phyloP scores from a whole-genome alignment of 1,284 basidiomycete genomes.

The Heliocybe sulcata region DNA sequence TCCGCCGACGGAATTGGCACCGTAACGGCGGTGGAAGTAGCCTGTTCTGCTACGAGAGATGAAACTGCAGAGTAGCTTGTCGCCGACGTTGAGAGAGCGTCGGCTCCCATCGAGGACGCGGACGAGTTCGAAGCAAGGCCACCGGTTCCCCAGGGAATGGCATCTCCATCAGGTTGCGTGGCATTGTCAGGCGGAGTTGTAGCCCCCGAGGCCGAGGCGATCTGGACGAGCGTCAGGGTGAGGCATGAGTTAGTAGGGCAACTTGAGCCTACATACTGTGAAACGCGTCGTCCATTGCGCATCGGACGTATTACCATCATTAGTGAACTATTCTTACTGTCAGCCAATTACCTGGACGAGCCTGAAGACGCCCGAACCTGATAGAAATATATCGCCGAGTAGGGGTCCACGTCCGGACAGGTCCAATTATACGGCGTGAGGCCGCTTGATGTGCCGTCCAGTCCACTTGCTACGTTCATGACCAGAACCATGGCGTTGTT shows the following conservation, averaged over 20 bases:
- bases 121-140: slow-evolving; percentile 26
- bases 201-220: slow-evolving; percentile 46
- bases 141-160: slow-evolving; percentile 69
- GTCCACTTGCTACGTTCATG: slow-evolving; percentile 48
- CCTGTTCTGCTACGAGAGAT: background rate
- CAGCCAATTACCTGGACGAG: background rate
- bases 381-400: slow-evolving; percentile 76
- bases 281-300: slow-evolving; percentile 78
- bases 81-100: background rate
- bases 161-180: slow-evolving; percentile 43
- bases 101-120: background rate
- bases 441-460: slow-evolving; percentile 44
- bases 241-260: background rate
- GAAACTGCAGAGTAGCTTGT: background rate
- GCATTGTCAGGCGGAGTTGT: slow-evolving; percentile 43
- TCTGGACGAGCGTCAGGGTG: slow-evolving; percentile 16
- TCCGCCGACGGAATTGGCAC: background rate
- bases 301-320: slow-evolving; percentile 16
- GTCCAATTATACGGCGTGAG: slow-evolving; percentile 41
- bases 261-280: slow-evolving; percentile 25
- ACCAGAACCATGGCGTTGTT: slow-evolving; percentile 68
- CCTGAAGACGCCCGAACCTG: slow-evolving; percentile 41
- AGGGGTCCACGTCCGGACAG: slow-evolving; percentile 65
- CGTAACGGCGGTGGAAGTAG: background rate
- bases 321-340: background rate